Evolutionary conservation across 495 filamentous ascomycete species (phyloP).

Genomic region (Hypomontagnella submonticulosa): DNA sequence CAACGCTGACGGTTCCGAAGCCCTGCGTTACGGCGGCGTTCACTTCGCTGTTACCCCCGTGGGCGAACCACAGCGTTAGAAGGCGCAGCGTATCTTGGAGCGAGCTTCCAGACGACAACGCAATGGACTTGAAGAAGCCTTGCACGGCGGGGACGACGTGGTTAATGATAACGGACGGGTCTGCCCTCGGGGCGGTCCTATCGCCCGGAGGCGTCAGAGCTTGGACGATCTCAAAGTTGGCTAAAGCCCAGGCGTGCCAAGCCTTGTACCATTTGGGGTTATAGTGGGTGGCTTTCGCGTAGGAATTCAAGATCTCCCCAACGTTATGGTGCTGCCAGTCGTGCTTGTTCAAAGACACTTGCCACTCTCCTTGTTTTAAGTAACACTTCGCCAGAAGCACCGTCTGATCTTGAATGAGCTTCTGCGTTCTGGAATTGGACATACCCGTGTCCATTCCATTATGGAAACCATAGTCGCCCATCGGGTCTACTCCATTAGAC

Average conservation of each 20-base stretch:
- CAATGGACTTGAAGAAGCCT: conserved; percentile 96
- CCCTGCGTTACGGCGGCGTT: conserved; percentile 88
- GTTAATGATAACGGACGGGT: conserved; percentile 73
- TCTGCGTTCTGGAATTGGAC: conserved; percentile 55
- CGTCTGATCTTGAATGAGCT: conserved; percentile 67
- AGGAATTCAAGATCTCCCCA: conserved; percentile 82
- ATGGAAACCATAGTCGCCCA: conserved; percentile 66
- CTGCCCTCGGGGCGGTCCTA: conserved; percentile 65
- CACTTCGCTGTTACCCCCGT: conserved; percentile 89
- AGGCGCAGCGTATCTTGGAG: conserved; percentile 94
- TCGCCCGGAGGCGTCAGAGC: conserved; percentile 72
- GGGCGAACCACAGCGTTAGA: conserved; percentile 94
- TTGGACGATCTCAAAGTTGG: conserved; percentile 98
- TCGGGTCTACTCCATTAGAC: conserved; percentile 62
- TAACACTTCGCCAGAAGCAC: conserved; percentile 93
- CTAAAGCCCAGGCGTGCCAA: conserved; percentile 99
- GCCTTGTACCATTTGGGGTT: conserved; percentile 97
- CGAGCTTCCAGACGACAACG: conserved; percentile 88
- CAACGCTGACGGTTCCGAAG: conserved; percentile 88
- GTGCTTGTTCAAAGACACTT: conserved; percentile 80
- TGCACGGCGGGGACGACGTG: conserved; percentile 94
- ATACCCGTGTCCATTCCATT: conserved; percentile 63
- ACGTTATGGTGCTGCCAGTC: conserved; percentile 85
- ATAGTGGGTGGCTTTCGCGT: conserved; percentile 89
- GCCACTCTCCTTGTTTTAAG: conserved; percentile 95